Evolutionary conservation across 192 early-diverging fungal genomes (phyloP).

Genomic region (Podila epigama): DNA sequence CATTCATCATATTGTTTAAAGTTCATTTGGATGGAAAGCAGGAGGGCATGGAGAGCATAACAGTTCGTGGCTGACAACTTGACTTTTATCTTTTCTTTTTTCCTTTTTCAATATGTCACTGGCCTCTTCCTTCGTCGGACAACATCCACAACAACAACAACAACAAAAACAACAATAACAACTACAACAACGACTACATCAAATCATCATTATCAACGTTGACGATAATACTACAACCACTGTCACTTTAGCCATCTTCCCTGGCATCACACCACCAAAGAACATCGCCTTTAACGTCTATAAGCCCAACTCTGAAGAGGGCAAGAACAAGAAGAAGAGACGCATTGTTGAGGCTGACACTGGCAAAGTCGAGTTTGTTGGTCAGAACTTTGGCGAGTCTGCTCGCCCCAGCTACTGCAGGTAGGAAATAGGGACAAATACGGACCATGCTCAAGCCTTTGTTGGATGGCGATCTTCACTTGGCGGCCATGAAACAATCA

Average conservation of each 20-base stretch:
- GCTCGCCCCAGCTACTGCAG: conserved; percentile 55
- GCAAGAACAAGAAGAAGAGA: conserved; percentile 40
- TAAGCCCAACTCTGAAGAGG: conserved; percentile 35
- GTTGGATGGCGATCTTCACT: too few relatives aligned
- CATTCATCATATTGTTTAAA: neutral
- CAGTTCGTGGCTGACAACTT: neutral
- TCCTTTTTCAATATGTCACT: too few relatives aligned
- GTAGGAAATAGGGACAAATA: conserved; percentile 44
- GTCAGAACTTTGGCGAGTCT: conserved; percentile 69
- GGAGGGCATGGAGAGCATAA: neutral
- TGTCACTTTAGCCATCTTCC: conserved; percentile 54
- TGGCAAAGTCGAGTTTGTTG: conserved; percentile 79
- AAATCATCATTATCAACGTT: neutral
- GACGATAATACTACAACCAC: neutral
- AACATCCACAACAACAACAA: too few relatives aligned
- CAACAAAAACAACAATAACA: neutral
- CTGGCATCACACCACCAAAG: conserved; percentile 53
- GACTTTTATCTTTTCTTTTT: too few relatives aligned
- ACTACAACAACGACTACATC: neutral
- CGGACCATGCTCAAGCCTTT: too few relatives aligned
- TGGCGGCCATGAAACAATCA: too few relatives aligned
- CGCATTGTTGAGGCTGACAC: conserved; percentile 72
- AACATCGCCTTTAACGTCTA: conserved; percentile 53
- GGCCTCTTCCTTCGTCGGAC: too few relatives aligned
- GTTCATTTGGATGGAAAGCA: neutral